A percentile compares a stretch with the other conserved stretches of the same genome.
phyloP scores from a whole-genome alignment of 2,329 filamentous ascomycete genomes.

The Teratosphaeria epicoccoides region DNA sequence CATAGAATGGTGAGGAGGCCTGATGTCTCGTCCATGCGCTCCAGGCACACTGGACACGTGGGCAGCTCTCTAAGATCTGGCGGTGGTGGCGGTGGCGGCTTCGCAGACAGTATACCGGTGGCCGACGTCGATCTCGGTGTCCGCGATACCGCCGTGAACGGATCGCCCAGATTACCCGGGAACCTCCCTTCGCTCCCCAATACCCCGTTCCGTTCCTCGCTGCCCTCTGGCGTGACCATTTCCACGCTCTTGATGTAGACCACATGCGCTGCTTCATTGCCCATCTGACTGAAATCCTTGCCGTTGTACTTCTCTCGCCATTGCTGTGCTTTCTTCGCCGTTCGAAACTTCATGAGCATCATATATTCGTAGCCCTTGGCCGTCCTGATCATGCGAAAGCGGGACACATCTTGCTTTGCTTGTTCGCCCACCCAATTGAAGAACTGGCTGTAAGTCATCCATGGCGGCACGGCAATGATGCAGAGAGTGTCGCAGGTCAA shows the following conservation, averaged over 20 bases:
- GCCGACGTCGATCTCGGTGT: conserved; percentile 16
- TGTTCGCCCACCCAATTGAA: conserved; percentile 83
- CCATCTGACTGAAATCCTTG: conserved; percentile 62
- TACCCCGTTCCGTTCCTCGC: conserved; percentile 39
- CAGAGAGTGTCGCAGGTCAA: conserved; percentile 78
- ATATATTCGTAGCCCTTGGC: conserved; percentile 83
- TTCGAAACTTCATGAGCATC: conserved; percentile 87
- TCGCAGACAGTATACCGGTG: conserved; percentile 35
- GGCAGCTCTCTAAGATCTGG: conserved; percentile 82
- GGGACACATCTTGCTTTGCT: conserved; percentile 75
- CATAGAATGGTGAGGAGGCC: conserved; percentile 92
- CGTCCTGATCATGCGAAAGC: conserved; percentile 91
- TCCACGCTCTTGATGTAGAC: conserved; percentile 90
- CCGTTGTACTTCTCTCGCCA: conserved; percentile 89
- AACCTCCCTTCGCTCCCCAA: conserved; percentile 28
- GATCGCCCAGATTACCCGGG: conserved; percentile 50
- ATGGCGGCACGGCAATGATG: conserved; percentile 87
- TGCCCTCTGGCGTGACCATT: conserved; percentile 54
- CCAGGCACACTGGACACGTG: conserved; percentile 90
- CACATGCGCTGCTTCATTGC: conserved; percentile 90
- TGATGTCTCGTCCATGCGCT: conserved; percentile 96
- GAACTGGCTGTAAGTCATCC: conserved; percentile 83
- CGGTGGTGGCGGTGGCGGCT: conserved; percentile 61
- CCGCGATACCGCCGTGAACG: conserved; percentile 39
- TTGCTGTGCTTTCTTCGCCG: conserved; percentile 58